Evolutionary conservation across 345 rosid species (phyloP).

Genomic region (Excoecaria cochinchinensis): DNA sequence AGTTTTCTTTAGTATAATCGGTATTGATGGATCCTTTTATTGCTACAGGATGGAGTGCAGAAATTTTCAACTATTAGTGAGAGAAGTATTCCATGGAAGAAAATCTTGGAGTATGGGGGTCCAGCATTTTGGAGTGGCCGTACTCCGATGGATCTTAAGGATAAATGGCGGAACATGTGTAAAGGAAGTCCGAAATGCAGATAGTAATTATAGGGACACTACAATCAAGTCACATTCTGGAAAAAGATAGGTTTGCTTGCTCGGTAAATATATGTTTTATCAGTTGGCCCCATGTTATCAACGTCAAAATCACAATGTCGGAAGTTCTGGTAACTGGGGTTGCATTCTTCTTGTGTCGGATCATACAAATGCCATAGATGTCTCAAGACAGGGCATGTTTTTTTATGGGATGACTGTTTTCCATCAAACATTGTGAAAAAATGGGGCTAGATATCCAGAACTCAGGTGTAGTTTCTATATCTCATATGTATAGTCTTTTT

Average conservation of each 20-base stretch:
- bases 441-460: background rate
- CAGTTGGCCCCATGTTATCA: too few relatives aligned
- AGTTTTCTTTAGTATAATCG: background rate
- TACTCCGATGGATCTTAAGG: constrained; percentile 40
- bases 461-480: background rate
- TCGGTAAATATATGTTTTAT: background rate
- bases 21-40: constrained; percentile 1
- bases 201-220: constrained; percentile 2
- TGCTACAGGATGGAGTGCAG: constrained; percentile 38
- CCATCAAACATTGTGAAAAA: background rate
- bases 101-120: constrained; percentile 40
- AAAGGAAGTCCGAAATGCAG: constrained; percentile 30
- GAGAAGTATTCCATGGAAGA: constrained; percentile 38
- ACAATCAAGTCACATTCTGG: background rate
- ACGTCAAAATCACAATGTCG: too few relatives aligned
- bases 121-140: constrained; percentile 27
- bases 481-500: background rate
- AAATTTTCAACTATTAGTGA: constrained; percentile 23
- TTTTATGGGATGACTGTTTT: background rate
- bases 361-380: background rate
- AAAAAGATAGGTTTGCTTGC: background rate
- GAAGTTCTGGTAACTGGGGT: too few relatives aligned
- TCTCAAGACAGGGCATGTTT: background rate
- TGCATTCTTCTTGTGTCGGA: background rate
- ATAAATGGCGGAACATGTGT: constrained; percentile 53